These are phyloP conservation scores for Aechmea fasciata DNA, from an alignment of 176 grass and related monocot species.

Conservation along the genomic window DNA sequence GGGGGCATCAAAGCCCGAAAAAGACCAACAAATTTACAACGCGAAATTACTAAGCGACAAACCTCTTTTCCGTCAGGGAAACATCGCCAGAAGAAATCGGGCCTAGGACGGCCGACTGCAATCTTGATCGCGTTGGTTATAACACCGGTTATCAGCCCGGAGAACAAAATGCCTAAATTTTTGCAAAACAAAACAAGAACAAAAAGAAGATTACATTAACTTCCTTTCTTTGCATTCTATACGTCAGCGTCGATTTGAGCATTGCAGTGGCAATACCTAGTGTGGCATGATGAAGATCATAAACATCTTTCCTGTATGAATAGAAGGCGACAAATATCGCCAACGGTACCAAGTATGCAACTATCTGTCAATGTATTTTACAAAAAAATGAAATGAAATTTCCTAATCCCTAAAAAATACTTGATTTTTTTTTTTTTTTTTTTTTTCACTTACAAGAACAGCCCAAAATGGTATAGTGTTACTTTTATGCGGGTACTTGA, in stretches of 20 bases:
- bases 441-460: slow-evolving; percentile 50
- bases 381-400: not conserved
- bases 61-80: slow-evolving; percentile 94
- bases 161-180: slow-evolving; percentile 47
- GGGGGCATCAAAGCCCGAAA: not conserved
- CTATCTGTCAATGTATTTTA: slow-evolving; percentile 33
- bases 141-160: slow-evolving; percentile 62
- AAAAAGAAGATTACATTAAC: not conserved
- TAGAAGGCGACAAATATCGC: slow-evolving; percentile 44
- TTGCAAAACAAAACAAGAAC: not conserved
- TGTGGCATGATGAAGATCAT: slow-evolving; percentile 71
- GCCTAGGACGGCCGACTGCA: slow-evolving; percentile 70
- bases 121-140: slow-evolving; percentile 54
- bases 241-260: not conserved
- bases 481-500: slow-evolving; percentile 59
- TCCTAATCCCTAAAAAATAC: not conserved
- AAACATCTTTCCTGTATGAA: slow-evolving; percentile 47
- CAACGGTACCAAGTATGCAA: slow-evolving; percentile 45
- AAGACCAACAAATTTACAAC: not conserved
- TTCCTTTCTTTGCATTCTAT: not conserved
- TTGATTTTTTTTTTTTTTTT: not conserved
- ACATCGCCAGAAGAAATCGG: slow-evolving; percentile 87
- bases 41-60: slow-evolving; percentile 4
- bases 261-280: slow-evolving; percentile 34
- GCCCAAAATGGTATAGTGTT: slow-evolving; percentile 60